These are phyloP conservation scores for Medicago arabica DNA, from an alignment of 306 rosid species.

Conservation along the genomic window DNA sequence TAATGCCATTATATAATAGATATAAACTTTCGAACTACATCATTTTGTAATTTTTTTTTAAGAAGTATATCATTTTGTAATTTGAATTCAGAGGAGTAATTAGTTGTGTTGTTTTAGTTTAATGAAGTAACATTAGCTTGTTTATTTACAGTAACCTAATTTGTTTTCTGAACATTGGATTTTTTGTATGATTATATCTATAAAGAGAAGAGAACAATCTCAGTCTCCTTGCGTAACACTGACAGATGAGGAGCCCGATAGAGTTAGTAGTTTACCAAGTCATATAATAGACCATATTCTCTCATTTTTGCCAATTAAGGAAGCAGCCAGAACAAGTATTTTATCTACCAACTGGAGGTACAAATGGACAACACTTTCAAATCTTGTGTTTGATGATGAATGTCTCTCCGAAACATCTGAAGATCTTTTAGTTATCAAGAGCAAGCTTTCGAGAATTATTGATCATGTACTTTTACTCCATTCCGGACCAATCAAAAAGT, in stretches of 20 bases:
- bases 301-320: conserved; percentile 55
- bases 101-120: too few species aligned
- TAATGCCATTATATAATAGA: background rate
- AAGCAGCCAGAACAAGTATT: conserved; percentile 66
- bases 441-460: conserved; percentile 54
- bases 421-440: conserved; percentile 45
- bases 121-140: background rate
- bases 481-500: conserved; percentile 55
- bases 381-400: conserved; percentile 63
- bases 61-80: conserved; percentile 1
- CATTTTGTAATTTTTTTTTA: conserved; percentile 9
- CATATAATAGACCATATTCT: conserved; percentile 61
- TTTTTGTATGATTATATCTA: conserved; percentile 37
- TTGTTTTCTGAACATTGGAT: conserved; percentile 34
- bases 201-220: conserved; percentile 45
- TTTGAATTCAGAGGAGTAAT: too few species aligned
- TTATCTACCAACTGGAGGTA: conserved; percentile 76
- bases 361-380: conserved; percentile 56
- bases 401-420: conserved; percentile 41
- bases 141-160: conserved; percentile 16
- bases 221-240: conserved; percentile 42
- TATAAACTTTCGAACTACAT: background rate
- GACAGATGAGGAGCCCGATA: conserved; percentile 58
- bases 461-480: conserved; percentile 79
- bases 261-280: conserved; percentile 59